Percentiles rank a stretch among this genome's conserved stretches.
These are phyloP conservation scores for Aspergillus texensis DNA, from an alignment of 2,329 filamentous ascomycete genomes.

Conservation along the genomic window DNA sequence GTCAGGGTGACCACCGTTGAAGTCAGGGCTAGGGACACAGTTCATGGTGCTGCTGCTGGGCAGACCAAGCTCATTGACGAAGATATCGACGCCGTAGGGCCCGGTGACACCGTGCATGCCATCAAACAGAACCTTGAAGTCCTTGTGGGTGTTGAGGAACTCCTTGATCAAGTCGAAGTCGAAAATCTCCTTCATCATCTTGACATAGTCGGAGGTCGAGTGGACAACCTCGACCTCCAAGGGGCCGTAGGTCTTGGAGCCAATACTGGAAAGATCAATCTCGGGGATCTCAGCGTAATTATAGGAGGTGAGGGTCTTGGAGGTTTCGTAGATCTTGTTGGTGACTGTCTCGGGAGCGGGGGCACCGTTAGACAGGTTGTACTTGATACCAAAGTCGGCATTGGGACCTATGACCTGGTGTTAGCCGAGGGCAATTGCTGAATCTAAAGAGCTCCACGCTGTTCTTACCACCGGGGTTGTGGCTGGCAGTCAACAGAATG, in stretches of 20 bases:
- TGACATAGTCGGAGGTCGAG: slow-evolving; percentile 86
- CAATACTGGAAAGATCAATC: slow-evolving; percentile 80
- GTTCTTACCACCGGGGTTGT: slow-evolving; percentile 90
- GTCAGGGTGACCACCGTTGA: slow-evolving; percentile 95
- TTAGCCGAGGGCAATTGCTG: neutral
- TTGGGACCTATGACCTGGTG: slow-evolving; percentile 66
- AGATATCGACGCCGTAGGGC: slow-evolving; percentile 91
- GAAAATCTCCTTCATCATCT: slow-evolving; percentile 98
- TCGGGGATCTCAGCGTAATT: slow-evolving; percentile 87
- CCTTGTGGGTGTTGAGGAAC: slow-evolving; percentile 82
- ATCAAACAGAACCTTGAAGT: slow-evolving; percentile 98
- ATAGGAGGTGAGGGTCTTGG: slow-evolving; percentile 88
- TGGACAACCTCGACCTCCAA: slow-evolving; percentile 96
- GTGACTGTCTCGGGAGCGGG: slow-evolving; percentile 95
- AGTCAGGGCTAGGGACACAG: slow-evolving; percentile 89
- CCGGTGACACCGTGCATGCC: slow-evolving; percentile 93
- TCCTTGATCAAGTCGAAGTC: slow-evolving; percentile 95
- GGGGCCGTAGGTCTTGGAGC: slow-evolving; percentile 78
- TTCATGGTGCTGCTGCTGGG: slow-evolving; percentile 80
- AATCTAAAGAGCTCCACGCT: neutral
- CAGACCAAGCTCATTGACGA: slow-evolving; percentile 88
- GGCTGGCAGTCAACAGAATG: slow-evolving; percentile 93
- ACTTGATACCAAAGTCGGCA: slow-evolving; percentile 99
- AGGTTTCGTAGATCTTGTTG: slow-evolving; percentile 94
- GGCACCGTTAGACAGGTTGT: slow-evolving; percentile 95